Percentiles rank a stretch among this genome's conserved stretches.
Conservation (phyloP, 2,329 filamentous ascomycete genomes). For the Achaetomium macrosporum region DNA sequence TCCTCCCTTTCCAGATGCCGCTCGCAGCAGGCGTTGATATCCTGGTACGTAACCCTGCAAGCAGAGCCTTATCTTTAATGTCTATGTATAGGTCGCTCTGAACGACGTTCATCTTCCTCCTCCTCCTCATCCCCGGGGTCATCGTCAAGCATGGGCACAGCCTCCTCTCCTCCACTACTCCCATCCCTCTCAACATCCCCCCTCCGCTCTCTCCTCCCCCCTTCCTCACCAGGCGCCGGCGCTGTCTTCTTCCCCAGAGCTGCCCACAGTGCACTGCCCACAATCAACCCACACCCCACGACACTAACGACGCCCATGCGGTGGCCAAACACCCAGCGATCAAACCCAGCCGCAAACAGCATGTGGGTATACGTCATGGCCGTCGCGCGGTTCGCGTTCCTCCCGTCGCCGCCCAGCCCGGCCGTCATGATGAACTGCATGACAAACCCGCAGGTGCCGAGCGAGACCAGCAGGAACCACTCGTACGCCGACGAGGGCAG, state of each 20-base stretch:
- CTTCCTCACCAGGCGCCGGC: slow-evolving; percentile 1
- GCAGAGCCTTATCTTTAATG: neutral
- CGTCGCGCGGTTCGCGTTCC: slow-evolving; percentile 52
- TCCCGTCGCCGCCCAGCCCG: slow-evolving; percentile 60
- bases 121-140: slow-evolving; percentile 25
- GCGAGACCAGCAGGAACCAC: slow-evolving; percentile 61
- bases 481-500: slow-evolving; percentile 41
- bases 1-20: neutral
- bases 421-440: slow-evolving; percentile 84
- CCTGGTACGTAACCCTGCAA: no score
- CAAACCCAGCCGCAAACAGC: slow-evolving; percentile 49
- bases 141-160: slow-evolving; percentile 32
- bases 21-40: neutral
- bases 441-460: slow-evolving; percentile 70
- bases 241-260: slow-evolving; percentile 38
- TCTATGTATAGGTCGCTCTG: neutral
- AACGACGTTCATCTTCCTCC: slow-evolving; percentile 1
- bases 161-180: slow-evolving; percentile 27
- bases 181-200: slow-evolving; percentile 31
- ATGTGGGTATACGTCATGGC: slow-evolving; percentile 55
- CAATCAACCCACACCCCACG: slow-evolving; percentile 45
- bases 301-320: slow-evolving; percentile 45
- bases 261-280: slow-evolving; percentile 48
- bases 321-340: slow-evolving; percentile 48
- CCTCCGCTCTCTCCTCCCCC: slow-evolving; percentile 21